Percentiles rank a stretch among this genome's conserved stretches.
These are phyloP conservation scores for Tylopilus subfusipes DNA, from an alignment of 768 basidiomycete species.

Conservation along the genomic window DNA sequence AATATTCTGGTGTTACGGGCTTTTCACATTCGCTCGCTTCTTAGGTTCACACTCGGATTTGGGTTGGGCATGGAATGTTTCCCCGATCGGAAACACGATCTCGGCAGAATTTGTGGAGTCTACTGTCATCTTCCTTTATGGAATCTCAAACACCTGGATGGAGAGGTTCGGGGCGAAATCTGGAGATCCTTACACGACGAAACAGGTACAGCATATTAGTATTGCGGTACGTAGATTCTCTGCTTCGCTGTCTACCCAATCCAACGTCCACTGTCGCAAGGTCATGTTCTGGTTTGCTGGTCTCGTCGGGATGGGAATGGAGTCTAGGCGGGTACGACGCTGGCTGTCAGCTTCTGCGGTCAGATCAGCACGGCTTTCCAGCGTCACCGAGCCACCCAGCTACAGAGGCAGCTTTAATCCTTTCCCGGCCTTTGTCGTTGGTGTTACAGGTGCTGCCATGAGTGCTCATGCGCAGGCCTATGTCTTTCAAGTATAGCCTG, in stretches of 20 bases:
- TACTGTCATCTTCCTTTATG: constrained; percentile 81
- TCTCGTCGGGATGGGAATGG: constrained; percentile 82
- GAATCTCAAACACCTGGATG: constrained; percentile 94
- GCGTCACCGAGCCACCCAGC: constrained; percentile 62
- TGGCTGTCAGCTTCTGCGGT: constrained; percentile 67
- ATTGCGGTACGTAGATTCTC: constrained; percentile 64
- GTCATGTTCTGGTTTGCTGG: constrained; percentile 97
- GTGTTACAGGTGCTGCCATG: constrained; percentile 94
- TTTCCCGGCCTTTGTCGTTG: constrained; percentile 89
- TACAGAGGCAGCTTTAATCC: constrained; percentile 84
- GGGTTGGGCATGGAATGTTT: constrained; percentile 95
- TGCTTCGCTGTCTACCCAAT: background rate
- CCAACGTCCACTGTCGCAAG: constrained; percentile 28
- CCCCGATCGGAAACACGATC: constrained; percentile 46
- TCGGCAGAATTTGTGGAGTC: constrained; percentile 81
- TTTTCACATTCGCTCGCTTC: constrained; percentile 90
- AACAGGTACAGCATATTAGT: constrained; percentile 90
- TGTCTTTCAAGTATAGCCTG: constrained; percentile 66
- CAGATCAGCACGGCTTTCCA: constrained; percentile 19
- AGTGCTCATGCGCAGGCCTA: constrained; percentile 87
- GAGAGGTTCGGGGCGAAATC: constrained; percentile 84
- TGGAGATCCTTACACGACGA: constrained; percentile 84
- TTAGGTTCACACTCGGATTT: constrained; percentile 80
- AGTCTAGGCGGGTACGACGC: constrained; percentile 66
- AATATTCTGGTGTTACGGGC: constrained; percentile 91